These are phyloP conservation scores for Neoconidiobolus thromboides DNA, from an alignment of 371 early-diverging fungal species.

Conservation along the genomic window DNA sequence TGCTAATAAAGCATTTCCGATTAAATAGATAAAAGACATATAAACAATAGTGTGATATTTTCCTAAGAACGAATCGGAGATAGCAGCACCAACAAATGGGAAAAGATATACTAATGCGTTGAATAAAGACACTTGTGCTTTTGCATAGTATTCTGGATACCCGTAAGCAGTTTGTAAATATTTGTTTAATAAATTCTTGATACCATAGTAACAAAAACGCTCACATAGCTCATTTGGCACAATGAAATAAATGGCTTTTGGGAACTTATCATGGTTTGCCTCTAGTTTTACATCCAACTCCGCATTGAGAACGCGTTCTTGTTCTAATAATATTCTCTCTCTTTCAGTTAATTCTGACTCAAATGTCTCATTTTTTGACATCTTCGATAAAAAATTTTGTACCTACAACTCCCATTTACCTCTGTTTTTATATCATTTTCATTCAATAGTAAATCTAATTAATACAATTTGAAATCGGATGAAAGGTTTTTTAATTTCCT, in stretches of 20 bases:
- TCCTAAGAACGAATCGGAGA: slow-evolving; percentile 41
- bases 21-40: slow-evolving; percentile 2
- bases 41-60: slow-evolving; percentile 42
- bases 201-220: slow-evolving; percentile 11
- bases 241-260: slow-evolving; percentile 11
- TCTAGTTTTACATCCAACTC: slow-evolving; percentile 10
- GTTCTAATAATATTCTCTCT: background rate
- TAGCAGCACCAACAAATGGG: slow-evolving; percentile 38
- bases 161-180: slow-evolving; percentile 12
- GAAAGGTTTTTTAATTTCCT: too few species aligned
- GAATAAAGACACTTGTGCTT: slow-evolving; percentile 21
- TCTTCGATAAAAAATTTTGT: background rate
- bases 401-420: background rate
- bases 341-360: background rate
- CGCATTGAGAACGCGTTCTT: background rate
- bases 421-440: too few species aligned
- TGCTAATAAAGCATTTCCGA: slow-evolving; percentile 1
- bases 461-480: too few species aligned
- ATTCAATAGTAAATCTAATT: too few species aligned
- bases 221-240: slow-evolving; percentile 11
- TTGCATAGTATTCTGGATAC: slow-evolving; percentile 9
- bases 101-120: slow-evolving; percentile 34
- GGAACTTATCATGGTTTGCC: slow-evolving; percentile 16
- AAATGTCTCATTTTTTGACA: too few species aligned
- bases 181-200: slow-evolving; percentile 6